phyloP scores from a whole-genome alignment of 768 basidiomycete genomes.

The Rhodotorula toruloides region DNA sequence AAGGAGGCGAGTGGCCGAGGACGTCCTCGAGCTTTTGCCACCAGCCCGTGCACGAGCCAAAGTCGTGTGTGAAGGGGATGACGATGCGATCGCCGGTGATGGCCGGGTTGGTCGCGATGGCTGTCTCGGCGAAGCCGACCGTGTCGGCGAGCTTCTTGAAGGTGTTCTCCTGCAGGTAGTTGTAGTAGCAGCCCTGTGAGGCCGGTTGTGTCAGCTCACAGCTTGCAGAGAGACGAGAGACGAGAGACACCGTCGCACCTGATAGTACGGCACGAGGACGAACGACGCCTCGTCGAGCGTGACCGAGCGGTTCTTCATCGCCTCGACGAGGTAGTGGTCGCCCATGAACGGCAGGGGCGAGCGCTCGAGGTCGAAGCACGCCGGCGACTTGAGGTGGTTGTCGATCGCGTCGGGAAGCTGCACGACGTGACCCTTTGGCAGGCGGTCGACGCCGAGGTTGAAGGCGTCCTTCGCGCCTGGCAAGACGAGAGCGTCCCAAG shows the following conservation, averaged over 20 bases:
- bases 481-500: constrained; percentile 39
- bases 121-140: constrained; percentile 32
- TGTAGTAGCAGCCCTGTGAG: constrained; percentile 41
- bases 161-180: constrained; percentile 40
- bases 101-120: constrained; percentile 26
- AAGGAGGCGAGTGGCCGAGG: constrained; percentile 37
- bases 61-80: constrained; percentile 43
- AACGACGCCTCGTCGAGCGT: constrained; percentile 38
- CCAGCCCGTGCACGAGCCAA: constrained; percentile 41
- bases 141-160: constrained; percentile 42
- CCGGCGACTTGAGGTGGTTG: constrained; percentile 31
- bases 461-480: constrained; percentile 35
- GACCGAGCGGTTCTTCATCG: constrained; percentile 26
- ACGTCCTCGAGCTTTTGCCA: constrained; percentile 40
- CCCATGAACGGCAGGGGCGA: constrained; percentile 36
- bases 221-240: not conserved
- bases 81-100: constrained; percentile 35
- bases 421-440: constrained; percentile 36
- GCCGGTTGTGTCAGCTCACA: not conserved
- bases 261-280: constrained; percentile 39
- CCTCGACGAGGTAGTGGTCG: constrained; percentile 40
- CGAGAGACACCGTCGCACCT: too few relatives aligned
- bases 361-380: constrained; percentile 39
- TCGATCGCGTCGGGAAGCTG: constrained; percentile 35
- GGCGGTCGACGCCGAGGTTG: constrained; percentile 15